Percentiles rank a stretch among this genome's conserved stretches.
These are phyloP conservation scores for Chaetoceros muelleri DNA, from an alignment of 108 stramenopile genomes.

Conservation along the genomic window DNA sequence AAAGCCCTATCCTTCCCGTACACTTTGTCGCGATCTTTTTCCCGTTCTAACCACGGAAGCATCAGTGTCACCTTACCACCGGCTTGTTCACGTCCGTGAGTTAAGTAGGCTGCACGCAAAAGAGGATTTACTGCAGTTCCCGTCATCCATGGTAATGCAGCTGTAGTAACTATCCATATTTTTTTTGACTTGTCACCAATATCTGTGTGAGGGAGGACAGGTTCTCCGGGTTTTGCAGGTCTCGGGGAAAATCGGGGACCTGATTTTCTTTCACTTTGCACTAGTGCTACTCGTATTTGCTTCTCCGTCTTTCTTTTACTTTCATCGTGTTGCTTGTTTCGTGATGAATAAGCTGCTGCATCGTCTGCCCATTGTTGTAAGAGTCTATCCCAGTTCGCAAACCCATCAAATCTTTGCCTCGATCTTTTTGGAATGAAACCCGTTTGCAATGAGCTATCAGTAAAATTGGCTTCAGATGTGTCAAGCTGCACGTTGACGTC, in stretches of 20 bases:
- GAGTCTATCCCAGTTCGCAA: slow-evolving; percentile 59
- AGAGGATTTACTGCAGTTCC: slow-evolving; percentile 91
- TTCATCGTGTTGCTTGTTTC: not conserved
- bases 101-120: slow-evolving; percentile 73
- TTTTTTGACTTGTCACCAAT: slow-evolving; percentile 54
- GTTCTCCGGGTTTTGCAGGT: slow-evolving; percentile 37
- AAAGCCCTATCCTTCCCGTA: slow-evolving; percentile 50
- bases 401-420: slow-evolving; percentile 55
- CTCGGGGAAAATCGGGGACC: slow-evolving; percentile 12
- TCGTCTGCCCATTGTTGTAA: slow-evolving; percentile 74
- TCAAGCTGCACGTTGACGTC: not conserved
- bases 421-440: slow-evolving; percentile 2
- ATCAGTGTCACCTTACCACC: slow-evolving; percentile 68
- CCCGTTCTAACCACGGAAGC: slow-evolving; percentile 79
- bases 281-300: slow-evolving; percentile 5
- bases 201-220: slow-evolving; percentile 62
- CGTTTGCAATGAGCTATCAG: not conserved
- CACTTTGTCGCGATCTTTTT: slow-evolving; percentile 37
- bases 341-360: slow-evolving; percentile 31
- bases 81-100: slow-evolving; percentile 35
- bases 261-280: slow-evolving; percentile 16
- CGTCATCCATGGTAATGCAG: slow-evolving; percentile 86
- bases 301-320: slow-evolving; percentile 12
- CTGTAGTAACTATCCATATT: slow-evolving; percentile 87
- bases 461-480: not conserved